Base-by-base conservation (phyloP, 1,284 basidiomycete genomes). In the Melampsora larici-populina region DNA sequence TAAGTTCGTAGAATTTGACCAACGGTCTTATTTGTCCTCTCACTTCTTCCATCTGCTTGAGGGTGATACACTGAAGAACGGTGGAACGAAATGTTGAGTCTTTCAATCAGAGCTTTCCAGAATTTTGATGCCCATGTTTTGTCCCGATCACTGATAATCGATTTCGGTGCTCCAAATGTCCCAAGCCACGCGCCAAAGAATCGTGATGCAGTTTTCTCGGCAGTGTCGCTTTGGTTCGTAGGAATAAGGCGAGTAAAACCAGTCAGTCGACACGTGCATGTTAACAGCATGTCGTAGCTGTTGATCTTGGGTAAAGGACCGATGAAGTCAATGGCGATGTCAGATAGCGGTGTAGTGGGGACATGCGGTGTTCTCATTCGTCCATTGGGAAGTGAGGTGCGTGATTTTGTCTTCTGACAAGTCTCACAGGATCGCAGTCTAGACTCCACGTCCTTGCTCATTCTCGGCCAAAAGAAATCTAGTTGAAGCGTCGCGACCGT, bases 21-120 rank as follows among this genome's bases (percentile, higher is more conserved):
- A 3, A 68, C 66, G 1, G 66, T 68, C 36, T 68, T 68, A 29
- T 68, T 68, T 24, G 66, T 68, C 8, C 36, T n/a, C 36, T 68
- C 66, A 18, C 66, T 68, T 1, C 66, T 2, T n/a, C 64, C 64
- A 17, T 66, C 64, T 9, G 29, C 33, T 36, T 66, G 64, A 33
- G 64, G 64, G 24, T 66, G 24, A n/a, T 33, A 66, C 5, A 15
- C n/a, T 4, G 64, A 1, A 1, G 26, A 40, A 13, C 31, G 1
- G 31, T 66, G 64, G 21, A 66, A 66, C 9, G 8, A 8, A 26
- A 15, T 17, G 36, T 18, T 17, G 26, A 18, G 9, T 36, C 36
- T 24, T 5, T 33, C n/a, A 3, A 58, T 58, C 4, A n/a, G 55
- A 3, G 26, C n/a, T 21, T 58, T 29, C 55, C 21, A 29, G 55